Base-by-base conservation (phyloP, 2,329 filamentous ascomycete species). In the Ophiostoma populinum region DNA sequence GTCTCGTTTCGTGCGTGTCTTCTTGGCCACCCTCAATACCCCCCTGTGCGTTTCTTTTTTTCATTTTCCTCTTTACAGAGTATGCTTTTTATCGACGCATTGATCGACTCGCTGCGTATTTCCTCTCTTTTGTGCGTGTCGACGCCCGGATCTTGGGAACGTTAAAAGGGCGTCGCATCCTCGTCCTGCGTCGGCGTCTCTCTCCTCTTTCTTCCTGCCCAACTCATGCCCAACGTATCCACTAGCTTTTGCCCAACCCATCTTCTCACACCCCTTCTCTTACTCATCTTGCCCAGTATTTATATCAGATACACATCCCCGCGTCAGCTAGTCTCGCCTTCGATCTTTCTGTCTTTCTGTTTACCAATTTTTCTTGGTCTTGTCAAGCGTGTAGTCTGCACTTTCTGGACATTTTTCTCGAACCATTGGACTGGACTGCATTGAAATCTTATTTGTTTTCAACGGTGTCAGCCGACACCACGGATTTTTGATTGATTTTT, bases 221-320 rank as follows among this genome's bases (percentile, higher is more conserved):
- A 49, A 46, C 36, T 38, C 40, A 37, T 43, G 43, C 49, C 49
- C 49, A 53, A 53, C 53, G 35, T 32, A 42, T 37, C 36, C 39
- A 43, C 33, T 25, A 12, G n/a, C n/a, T n/a, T n/a, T n/a, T n/a
- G n/a, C n/a, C n/a, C 36, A 32, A 24, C 30, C 20, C 20, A 34
- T 20, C 29, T 21, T 20, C 27, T 24, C 21, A 25, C n/a, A 11
- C 20, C 16, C 29, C 18, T 32, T 16, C 29, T 28, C 27, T 34
- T 27, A 18, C n/a, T 25, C 22, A 16, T 22, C 19, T 29, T 25
- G 17, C 15, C 18, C 29, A 13, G 11, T 20, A 24, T 31, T 28
- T 6, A 13, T 21, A 20, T 22, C 21, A 25, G 30, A 19, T 15
- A 18, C 26, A 29, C 19, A 27, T 13, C 22, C 10, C 20, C n/a